A percentile compares a stretch with the other conserved stretches of the same genome.
Evolutionary conservation across 306 rosid species (phyloP).

Genomic region (Vigna mungo): DNA sequence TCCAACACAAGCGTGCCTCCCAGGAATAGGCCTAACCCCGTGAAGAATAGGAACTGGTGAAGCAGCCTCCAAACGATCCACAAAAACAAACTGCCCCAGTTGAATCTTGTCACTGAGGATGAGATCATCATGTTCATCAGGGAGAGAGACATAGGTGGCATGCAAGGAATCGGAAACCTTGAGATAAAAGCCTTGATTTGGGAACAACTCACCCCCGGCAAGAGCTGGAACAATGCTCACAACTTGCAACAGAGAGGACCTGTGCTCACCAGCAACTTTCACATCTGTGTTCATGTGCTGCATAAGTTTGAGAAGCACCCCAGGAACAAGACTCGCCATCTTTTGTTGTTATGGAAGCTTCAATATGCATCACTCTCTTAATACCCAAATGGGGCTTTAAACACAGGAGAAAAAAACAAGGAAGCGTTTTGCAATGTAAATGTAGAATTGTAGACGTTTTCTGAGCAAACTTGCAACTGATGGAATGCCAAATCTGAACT

Average conservation of each 20-base stretch:
- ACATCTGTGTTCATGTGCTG: slow-evolving; percentile 98
- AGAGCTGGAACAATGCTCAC: slow-evolving; percentile 97
- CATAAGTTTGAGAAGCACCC: slow-evolving; percentile 86
- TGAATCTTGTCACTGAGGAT: slow-evolving; percentile 98
- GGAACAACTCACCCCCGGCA: slow-evolving; percentile 86
- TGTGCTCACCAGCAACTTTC: slow-evolving; percentile 91
- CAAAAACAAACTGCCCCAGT: slow-evolving; percentile 90
- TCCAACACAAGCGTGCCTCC: slow-evolving; percentile 94
- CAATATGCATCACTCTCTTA: slow-evolving; percentile 66
- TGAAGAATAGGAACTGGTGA: slow-evolving; percentile 94
- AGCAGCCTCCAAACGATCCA: slow-evolving; percentile 86
- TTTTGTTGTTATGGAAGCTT: slow-evolving; percentile 52
- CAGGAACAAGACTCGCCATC: slow-evolving; percentile 99
- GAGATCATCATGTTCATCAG: slow-evolving; percentile 93
- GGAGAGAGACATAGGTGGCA: slow-evolving; percentile 93
- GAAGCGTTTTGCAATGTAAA: slow-evolving; percentile 22
- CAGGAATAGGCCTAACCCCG: slow-evolving; percentile 92
- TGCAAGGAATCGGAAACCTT: slow-evolving; percentile 98
- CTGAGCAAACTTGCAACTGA: slow-evolving; percentile 15
- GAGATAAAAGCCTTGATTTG: slow-evolving; percentile 92
- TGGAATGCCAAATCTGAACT: slow-evolving; percentile 41
- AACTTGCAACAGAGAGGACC: slow-evolving; percentile 89
- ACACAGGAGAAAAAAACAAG: neutral
- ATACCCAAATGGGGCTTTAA: slow-evolving; percentile 41
- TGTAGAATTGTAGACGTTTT: neutral